Evolutionary conservation across 129 eudicot genomes (phyloP).

Genomic region (Chrysanthemum lavandulifolium): DNA sequence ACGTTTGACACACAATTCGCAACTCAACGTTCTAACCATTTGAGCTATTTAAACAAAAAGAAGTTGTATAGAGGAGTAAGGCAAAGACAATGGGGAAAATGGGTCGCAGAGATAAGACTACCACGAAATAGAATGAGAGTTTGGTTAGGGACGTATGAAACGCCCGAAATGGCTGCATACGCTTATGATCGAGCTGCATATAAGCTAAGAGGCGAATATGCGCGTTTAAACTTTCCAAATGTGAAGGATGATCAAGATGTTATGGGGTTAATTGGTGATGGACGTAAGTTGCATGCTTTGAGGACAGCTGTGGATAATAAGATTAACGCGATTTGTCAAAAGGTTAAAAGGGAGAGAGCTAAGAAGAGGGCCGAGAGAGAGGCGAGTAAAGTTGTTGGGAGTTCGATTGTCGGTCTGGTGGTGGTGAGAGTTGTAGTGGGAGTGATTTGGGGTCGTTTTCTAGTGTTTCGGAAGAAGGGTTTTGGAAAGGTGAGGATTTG

Average conservation of each 20-base stretch:
- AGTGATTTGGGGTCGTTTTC: slow-evolving; percentile 32
- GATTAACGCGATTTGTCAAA: slow-evolving; percentile 72
- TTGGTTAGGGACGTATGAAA: slow-evolving; percentile 93
- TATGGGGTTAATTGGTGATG: slow-evolving; percentile 57
- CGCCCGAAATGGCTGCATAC: slow-evolving; percentile 90
- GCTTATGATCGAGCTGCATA: slow-evolving; percentile 97
- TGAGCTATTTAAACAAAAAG: slow-evolving; percentile 32
- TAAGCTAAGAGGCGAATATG: slow-evolving; percentile 88
- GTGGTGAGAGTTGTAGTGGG: slow-evolving; percentile 23
- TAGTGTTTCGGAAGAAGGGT: slow-evolving; percentile 59
- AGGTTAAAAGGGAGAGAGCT: slow-evolving; percentile 55
- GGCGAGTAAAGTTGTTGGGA: neutral
- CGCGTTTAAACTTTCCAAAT: slow-evolving; percentile 82
- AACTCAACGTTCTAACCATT: neutral
- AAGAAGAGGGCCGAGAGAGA: slow-evolving; percentile 31
- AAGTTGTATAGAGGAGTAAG: slow-evolving; percentile 92
- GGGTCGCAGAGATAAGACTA: slow-evolving; percentile 95
- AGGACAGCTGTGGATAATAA: slow-evolving; percentile 72
- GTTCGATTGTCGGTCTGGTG: slow-evolving; percentile 5
- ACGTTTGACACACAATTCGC: slow-evolving; percentile 33
- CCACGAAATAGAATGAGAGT: slow-evolving; percentile 88
- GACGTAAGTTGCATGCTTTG: slow-evolving; percentile 41
- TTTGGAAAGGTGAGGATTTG: slow-evolving; percentile 45
- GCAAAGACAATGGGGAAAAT: slow-evolving; percentile 97
- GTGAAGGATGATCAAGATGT: slow-evolving; percentile 31